Conservation (phyloP, 441 rosid species). For the Heliophila coronopifolia region DNA sequence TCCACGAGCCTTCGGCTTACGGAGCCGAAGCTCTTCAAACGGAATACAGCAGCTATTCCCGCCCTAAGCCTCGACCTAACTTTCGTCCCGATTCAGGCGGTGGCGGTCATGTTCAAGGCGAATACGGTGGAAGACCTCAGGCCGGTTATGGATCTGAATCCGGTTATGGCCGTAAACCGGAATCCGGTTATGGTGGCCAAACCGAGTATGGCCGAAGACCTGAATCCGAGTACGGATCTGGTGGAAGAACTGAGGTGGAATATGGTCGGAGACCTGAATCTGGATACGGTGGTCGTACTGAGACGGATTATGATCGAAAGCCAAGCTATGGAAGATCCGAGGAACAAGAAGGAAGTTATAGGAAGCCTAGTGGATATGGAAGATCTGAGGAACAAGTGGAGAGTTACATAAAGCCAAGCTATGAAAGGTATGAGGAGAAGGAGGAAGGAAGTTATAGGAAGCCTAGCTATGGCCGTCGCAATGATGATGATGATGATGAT, state of each 20-base stretch:
- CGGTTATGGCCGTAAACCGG: conserved; percentile 32
- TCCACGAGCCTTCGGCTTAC: conserved; percentile 60
- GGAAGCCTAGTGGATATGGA: conserved; percentile 19
- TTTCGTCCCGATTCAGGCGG: conserved; percentile 35
- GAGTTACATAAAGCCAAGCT: conserved; percentile 10
- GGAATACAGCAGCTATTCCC: conserved; percentile 70
- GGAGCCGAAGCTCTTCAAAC: conserved; percentile 45
- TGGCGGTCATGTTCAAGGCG: conserved; percentile 31
- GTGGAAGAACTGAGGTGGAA: conserved; percentile 22
- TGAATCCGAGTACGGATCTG: conserved; percentile 29
- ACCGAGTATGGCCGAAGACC: conserved; percentile 27
- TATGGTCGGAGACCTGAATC: conserved; percentile 19
- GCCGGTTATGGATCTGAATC: conserved; percentile 28
- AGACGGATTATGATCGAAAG: conserved; percentile 27
- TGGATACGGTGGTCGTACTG: conserved; percentile 13
- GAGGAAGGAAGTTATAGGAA: conserved; percentile 16
- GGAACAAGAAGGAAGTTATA: conserved; percentile 3
- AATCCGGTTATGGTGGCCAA: conserved; percentile 32
- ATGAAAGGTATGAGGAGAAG: conserved; percentile 25
- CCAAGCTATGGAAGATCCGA: conserved; percentile 27
- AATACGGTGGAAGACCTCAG: conserved; percentile 23
- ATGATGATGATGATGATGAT: conserved; percentile 26
- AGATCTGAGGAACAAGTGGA: conserved; percentile 16
- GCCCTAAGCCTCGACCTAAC: conserved; percentile 52
- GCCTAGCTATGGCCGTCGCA: conserved; percentile 30